These are phyloP conservation scores for Sordariomycetes sp. DNA, from an alignment of 2,329 filamentous ascomycete genomes.

Conservation along the genomic window DNA sequence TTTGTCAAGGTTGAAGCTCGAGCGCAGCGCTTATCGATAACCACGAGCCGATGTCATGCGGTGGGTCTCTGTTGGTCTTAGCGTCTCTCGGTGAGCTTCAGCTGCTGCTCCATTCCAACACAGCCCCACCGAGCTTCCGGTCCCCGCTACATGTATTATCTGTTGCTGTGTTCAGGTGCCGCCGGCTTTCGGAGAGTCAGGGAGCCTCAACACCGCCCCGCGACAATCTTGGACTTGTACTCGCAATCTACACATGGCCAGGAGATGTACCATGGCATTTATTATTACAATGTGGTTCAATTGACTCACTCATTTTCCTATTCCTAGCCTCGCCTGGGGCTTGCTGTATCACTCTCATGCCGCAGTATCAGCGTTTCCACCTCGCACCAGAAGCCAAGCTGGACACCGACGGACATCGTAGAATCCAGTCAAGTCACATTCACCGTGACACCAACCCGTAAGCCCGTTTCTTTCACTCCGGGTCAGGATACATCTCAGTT, in stretches of 20 bases:
- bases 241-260: neutral
- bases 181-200: too few relatives aligned
- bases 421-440: too few relatives aligned
- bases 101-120: neutral
- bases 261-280: neutral
- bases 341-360: neutral
- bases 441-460: neutral
- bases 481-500: slow-evolving; percentile 5
- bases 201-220: neutral
- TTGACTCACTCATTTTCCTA: neutral
- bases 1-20: slow-evolving; percentile 4
- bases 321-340: neutral
- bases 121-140: neutral
- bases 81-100: neutral
- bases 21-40: slow-evolving; percentile 5
- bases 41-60: neutral
- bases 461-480: slow-evolving; percentile 5
- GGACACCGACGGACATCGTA: too few relatives aligned
- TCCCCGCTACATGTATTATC: neutral
- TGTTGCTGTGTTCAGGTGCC: too few relatives aligned
- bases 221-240: neutral
- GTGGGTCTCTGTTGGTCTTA: neutral
- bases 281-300: neutral
- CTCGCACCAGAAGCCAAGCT: too few relatives aligned
- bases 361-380: too few relatives aligned